phyloP scores from a whole-genome alignment of 1,284 basidiomycete genomes.

The Retiboletus fuscus region DNA sequence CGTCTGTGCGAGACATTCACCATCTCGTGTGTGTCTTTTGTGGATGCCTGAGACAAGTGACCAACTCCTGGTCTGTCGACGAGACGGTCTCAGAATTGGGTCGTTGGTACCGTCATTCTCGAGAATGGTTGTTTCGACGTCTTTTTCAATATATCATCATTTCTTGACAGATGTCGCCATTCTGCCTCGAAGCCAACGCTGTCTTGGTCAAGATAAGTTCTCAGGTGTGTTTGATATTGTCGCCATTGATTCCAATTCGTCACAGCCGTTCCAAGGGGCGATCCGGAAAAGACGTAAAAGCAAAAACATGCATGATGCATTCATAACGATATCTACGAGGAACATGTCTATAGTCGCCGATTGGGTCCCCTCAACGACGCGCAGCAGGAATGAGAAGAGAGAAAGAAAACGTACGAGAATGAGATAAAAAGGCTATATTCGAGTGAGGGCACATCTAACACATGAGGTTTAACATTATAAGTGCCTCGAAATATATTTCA shows the following conservation, averaged over 20 bases:
- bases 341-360: too few species aligned
- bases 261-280: not conserved
- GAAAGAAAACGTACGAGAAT: too few species aligned
- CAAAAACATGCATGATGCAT: too few species aligned
- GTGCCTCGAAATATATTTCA: too few species aligned
- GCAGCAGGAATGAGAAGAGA: too few species aligned
- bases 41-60: slow-evolving; percentile 42
- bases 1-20: slow-evolving; percentile 25
- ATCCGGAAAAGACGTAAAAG: too few species aligned
- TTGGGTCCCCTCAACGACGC: too few species aligned
- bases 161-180: slow-evolving; percentile 21
- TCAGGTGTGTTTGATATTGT: slow-evolving; percentile 4
- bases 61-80: slow-evolving; percentile 32
- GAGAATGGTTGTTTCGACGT: slow-evolving; percentile 40
- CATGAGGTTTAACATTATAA: too few species aligned
- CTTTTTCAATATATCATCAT: slow-evolving; percentile 48
- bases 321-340: too few species aligned
- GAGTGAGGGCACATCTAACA: too few species aligned
- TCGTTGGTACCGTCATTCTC: slow-evolving; percentile 11
- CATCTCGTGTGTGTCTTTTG: slow-evolving; percentile 49
- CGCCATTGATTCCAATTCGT: not conserved
- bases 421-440: too few species aligned
- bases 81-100: slow-evolving; percentile 28
- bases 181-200: slow-evolving; percentile 5
- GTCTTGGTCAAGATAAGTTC: slow-evolving; percentile 5